phyloP scores from a whole-genome alignment of 148 eudicot species.

The Rhododendron ovatum region DNA sequence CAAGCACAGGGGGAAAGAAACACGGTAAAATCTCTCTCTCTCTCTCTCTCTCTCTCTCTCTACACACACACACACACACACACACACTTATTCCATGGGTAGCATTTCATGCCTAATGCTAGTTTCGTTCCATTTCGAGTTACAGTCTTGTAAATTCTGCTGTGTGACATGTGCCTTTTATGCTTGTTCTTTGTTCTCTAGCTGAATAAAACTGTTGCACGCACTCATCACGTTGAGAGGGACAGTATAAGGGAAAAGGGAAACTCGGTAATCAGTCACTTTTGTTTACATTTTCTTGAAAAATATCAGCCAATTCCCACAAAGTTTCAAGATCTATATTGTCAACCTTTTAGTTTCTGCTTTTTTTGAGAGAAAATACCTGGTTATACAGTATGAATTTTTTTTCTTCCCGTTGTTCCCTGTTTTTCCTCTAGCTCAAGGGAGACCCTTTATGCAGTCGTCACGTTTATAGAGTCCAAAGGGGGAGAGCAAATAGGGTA shows the following conservation, averaged over 20 bases:
- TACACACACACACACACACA: too few relatives aligned
- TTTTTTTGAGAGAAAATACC: neutral
- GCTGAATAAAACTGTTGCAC: neutral
- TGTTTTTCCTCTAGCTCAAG: neutral
- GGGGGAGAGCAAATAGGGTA: slow-evolving; percentile 36
- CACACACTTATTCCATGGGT: too few relatives aligned
- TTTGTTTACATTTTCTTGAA: neutral
- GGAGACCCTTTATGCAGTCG: neutral
- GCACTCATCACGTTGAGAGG: neutral
- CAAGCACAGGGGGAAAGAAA: neutral
- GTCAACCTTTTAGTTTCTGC: neutral
- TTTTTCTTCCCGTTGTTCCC: neutral
- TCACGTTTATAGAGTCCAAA: slow-evolving; percentile 18
- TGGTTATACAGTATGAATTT: neutral
- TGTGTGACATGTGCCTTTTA: neutral
- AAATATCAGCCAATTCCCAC: too few relatives aligned
- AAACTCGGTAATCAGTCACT: slow-evolving; percentile 15
- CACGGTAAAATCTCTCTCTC: neutral
- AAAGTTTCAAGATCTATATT: neutral
- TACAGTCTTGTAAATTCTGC: neutral
- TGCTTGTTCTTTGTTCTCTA: neutral
- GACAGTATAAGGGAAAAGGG: slow-evolving; percentile 40
- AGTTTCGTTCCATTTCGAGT: neutral
- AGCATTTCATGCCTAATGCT: neutral
- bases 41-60: too few relatives aligned